Evolutionary conservation across 1,284 basidiomycete genomes (phyloP), one percentile per base, ranked within the genome.

Genomic region (Apiotrichum akiyoshidainum): DNA sequence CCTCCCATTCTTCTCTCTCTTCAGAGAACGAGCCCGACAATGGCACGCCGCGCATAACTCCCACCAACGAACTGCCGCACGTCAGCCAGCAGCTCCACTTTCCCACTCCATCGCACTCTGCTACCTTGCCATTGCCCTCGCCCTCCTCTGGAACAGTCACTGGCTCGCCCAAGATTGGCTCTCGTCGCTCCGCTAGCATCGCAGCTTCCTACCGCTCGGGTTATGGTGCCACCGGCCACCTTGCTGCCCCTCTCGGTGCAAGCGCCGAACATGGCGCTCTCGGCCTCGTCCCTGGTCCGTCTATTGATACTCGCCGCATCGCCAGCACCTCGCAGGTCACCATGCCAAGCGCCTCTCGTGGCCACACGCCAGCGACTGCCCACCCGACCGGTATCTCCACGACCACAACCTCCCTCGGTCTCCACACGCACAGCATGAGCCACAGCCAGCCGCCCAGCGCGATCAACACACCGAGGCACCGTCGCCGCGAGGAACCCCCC

Each of bases 1-100:
- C 57, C 9, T 63, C 61, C 1, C 61, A 60, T n/a, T 52, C 61
- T 7, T 63, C 61, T 10, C 34, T 57, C 12, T 53, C 44, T 22
- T 58, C 61, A 9, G 61, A 63, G 17, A 46, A 45, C 22, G 55
- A 57, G 9, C 12, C 26, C 1, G 58, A 59, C n/a, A 37, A 33
- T 42, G 10, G 48, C 49, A 22, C 58, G 55, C 61, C 19, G 54
- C 61, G 26, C 52, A 46, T 39, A 16, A 45, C 42, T 16, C 26
- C 47, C 33, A 35, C 34, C 22, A 49, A 46, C 52, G 58, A 61
- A 40, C 56, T 61, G 19, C 56, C 54, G 13, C 48, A 14, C 9
- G 35, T 19, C 11, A 8, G n/a, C 47, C 52, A 51, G 48, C 53
- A 54, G 44, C 41, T 46, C 33, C 59, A 60, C 46, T 48, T 53